phyloP scores from a whole-genome alignment of 2,329 filamentous ascomycete species.

The Cadophora sp. region DNA sequence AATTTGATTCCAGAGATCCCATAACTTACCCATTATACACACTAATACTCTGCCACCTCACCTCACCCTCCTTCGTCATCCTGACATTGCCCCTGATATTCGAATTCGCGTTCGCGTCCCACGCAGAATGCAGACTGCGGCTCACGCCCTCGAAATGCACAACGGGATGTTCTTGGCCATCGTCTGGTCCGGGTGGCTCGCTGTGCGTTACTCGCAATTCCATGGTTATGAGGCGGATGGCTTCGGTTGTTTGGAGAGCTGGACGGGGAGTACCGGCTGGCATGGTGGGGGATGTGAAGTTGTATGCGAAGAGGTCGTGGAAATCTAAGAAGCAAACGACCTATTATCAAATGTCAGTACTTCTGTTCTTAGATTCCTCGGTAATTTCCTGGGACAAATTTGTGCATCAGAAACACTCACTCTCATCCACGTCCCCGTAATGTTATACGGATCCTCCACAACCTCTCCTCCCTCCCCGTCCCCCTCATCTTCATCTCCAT shows the following conservation, averaged over 20 bases:
- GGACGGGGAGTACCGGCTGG: conserved; percentile 53
- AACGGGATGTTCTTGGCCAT: conserved; percentile 65
- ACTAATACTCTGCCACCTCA: conserved; percentile 76
- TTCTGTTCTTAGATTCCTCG: background rate
- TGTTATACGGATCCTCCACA: conserved; percentile 70
- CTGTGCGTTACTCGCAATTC: conserved; percentile 67
- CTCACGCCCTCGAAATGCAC: conserved; percentile 72
- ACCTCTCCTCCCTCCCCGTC: conserved; percentile 44
- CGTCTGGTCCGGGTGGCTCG: conserved; percentile 61
- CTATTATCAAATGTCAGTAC: conserved; percentile 37
- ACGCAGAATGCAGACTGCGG: conserved; percentile 65
- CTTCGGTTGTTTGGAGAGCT: conserved; percentile 68
- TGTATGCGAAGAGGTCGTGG: conserved; percentile 74
- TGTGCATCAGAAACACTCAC: conserved; percentile 48
- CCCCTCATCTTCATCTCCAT: background rate
- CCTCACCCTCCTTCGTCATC: conserved; percentile 72
- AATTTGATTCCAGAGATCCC: background rate
- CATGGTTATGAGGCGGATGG: conserved; percentile 74
- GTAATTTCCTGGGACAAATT: background rate
- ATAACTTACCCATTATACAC: conserved; percentile 58
- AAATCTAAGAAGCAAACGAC: conserved; percentile 64
- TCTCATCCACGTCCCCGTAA: conserved; percentile 75
- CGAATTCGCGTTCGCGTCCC: conserved; percentile 74
- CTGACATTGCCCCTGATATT: conserved; percentile 69
- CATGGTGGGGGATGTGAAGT: conserved; percentile 60